Evolutionary conservation across 305 asterid genomes (phyloP), one percentile per base, ranked within the genome.

Genomic region (Fraxinus velutina): DNA sequence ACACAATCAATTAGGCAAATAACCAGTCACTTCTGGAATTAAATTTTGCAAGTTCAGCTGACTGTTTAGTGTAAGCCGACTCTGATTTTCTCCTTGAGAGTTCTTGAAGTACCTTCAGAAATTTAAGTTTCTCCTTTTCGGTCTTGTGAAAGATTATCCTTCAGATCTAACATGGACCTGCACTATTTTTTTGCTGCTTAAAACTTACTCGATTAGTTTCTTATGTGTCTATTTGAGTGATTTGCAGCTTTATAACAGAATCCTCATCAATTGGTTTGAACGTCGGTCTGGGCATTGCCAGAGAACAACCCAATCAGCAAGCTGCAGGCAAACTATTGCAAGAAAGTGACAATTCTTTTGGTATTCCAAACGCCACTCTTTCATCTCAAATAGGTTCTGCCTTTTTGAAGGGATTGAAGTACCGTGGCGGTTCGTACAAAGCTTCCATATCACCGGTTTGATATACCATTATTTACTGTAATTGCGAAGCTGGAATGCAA

Each of bases 201-300:
- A 78, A 36, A 62, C 66, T 55, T 76, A 9, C 0, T 33, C 19
- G 6, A 15, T 75, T 80, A 19, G 12, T 82, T 30, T 13, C 76
- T 83, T 71, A 5, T 17, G 50, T 22, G 37, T 81, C 73, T 24
- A n/a, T 81, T 74, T 29, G 73, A 21, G 75, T 75, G 42, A 32
- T 33, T 60, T 90, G 91, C 96, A 95, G 98, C 82, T 93, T 95
- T 78, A 84, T 78, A 77, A 87, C 94, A 0, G 93, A 91, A 78
- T 85, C 93, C 37, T 80, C 88, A 0, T 92, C 97, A 37, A 78
- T 87, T 73, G 97, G 94, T 81, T 90, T 95, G 90, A 95, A 95
- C 76, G 82, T 86, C 74, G 97, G 96, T 85, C 85, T 94, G 83
- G 89, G 85, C 78, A 50, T 24, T 29, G 73, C 80, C 24, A 77